phyloP scores from a whole-genome alignment of 192 early-diverging fungal species.

The Podila horticola region DNA sequence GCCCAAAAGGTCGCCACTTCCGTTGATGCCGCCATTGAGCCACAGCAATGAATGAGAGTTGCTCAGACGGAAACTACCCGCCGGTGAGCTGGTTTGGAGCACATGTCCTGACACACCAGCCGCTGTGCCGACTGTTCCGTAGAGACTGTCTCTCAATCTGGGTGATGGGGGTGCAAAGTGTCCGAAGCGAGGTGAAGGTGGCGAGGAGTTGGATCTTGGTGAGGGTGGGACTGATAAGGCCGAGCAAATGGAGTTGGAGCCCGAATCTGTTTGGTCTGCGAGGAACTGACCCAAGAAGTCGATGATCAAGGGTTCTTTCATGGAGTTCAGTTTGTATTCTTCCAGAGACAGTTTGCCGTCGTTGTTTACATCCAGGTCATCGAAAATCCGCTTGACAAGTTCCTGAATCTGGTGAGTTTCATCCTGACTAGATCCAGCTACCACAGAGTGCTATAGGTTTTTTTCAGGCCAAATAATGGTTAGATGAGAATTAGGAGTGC shows the following conservation, averaged over 20 bases:
- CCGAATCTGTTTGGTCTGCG: constrained; percentile 57
- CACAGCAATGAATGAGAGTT: constrained; percentile 46
- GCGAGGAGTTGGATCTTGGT: constrained; percentile 41
- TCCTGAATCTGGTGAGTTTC: constrained; percentile 70
- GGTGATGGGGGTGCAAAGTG: constrained; percentile 50
- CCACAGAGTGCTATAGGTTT: constrained; percentile 37
- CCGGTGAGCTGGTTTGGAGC: constrained; percentile 39
- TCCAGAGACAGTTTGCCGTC: constrained; percentile 78
- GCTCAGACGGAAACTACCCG: constrained; percentile 48
- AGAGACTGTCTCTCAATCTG: constrained; percentile 41
- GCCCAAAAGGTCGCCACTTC: constrained; percentile 43
- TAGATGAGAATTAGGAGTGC: too few species aligned
- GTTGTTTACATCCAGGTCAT: constrained; percentile 83
- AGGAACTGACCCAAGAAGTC: constrained; percentile 84
- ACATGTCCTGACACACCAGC: constrained; percentile 31
- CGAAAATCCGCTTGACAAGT: constrained; percentile 77
- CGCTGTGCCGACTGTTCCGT: constrained; percentile 23
- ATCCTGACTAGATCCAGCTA: constrained; percentile 65
- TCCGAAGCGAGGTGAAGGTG: constrained; percentile 47
- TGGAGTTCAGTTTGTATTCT: constrained; percentile 81
- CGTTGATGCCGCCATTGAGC: constrained; percentile 50
- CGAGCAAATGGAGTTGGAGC: constrained; percentile 45
- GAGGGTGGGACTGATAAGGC: constrained; percentile 49
- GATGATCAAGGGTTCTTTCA: constrained; percentile 82
- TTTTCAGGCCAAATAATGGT: too few species aligned